Conservation (phyloP, 31 red algal genomes). For the Porphyra umbilicalis region DNA sequence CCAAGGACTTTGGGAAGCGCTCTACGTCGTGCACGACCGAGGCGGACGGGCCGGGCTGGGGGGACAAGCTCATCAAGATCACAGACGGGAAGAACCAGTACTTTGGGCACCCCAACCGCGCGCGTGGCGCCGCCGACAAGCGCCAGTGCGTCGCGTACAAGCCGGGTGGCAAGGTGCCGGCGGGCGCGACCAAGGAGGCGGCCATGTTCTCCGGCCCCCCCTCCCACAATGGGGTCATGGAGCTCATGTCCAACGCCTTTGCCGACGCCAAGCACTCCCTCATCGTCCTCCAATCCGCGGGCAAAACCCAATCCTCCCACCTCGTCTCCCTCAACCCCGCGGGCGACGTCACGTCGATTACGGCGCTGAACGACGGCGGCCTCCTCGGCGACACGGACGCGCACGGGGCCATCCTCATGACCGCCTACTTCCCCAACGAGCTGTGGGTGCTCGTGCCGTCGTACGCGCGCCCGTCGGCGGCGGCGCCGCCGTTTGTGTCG, state of each 20-base stretch:
- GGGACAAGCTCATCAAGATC: constrained; percentile 43
- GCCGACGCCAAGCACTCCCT: constrained; percentile 36
- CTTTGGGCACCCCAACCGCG: constrained; percentile 52
- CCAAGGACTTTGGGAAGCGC: constrained; percentile 45
- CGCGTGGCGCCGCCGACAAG: constrained; percentile 31
- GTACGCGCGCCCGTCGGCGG: constrained; percentile 19
- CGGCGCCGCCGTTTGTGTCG: constrained; percentile 12
- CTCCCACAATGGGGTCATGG: constrained; percentile 45
- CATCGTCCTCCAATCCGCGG: constrained; percentile 10
- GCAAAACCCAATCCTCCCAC: constrained; percentile 26
- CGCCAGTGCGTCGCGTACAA: constrained; percentile 38
- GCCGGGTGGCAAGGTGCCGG: constrained; percentile 1
- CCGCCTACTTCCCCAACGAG: constrained; percentile 19
- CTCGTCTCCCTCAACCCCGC: constrained; percentile 31
- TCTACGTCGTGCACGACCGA: constrained; percentile 31
- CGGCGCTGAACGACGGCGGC: constrained; percentile 23
- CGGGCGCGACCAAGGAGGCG: constrained; percentile 23
- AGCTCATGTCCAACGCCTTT: constrained; percentile 37
- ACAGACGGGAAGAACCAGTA: constrained; percentile 42
- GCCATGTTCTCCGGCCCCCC: constrained; percentile 22
- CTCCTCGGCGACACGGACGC: constrained; percentile 30
- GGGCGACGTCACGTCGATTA: constrained; percentile 5
- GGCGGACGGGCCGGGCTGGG: constrained; percentile 14
- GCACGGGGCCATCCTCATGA: constrained; percentile 42
- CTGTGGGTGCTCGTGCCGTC: constrained; percentile 32